phyloP scores from a whole-genome alignment of 805 yeast species.

The Metschnikowia bowlesiae region DNA sequence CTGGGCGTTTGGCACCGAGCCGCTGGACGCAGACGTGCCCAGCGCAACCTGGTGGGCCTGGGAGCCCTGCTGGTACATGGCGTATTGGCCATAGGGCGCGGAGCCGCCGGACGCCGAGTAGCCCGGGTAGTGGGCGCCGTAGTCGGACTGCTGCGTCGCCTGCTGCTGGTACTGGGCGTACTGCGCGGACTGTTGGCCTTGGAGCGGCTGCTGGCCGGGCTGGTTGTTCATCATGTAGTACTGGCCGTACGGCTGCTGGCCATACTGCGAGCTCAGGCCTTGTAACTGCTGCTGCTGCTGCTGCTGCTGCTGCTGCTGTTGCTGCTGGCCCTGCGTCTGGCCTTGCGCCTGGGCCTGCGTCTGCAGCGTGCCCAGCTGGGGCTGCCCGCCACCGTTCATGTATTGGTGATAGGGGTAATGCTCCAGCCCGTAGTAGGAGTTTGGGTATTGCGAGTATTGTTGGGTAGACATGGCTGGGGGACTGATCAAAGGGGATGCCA shows the following conservation, averaged over 20 bases:
- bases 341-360: conserved; percentile 9
- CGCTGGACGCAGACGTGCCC: conserved; percentile 6
- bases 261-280: conserved; percentile 14
- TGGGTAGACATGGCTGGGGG: conserved; percentile 17
- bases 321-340: conserved; percentile 5
- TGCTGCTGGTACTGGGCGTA: conserved; percentile 13
- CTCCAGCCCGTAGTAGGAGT: conserved; percentile 20
- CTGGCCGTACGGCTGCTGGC: conserved; percentile 17
- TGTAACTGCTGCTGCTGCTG: conserved; percentile 14
- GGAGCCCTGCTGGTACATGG: conserved; percentile 15
- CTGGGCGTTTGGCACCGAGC: conserved; percentile 13
- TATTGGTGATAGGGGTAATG: conserved; percentile 19
- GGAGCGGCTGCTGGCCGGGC: conserved; percentile 15
- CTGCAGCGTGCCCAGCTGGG: conserved; percentile 13
- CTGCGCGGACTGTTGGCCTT: conserved; percentile 8
- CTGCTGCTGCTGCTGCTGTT: conserved; percentile 7
- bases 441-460: conserved; percentile 18
- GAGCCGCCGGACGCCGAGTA: conserved; percentile 10
- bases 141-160: conserved; percentile 12
- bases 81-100: conserved; percentile 16
- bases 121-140: conserved; percentile 16
- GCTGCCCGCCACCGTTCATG: conserved; percentile 15
- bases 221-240: conserved; percentile 18
- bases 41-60: conserved; percentile 9
- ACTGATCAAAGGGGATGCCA: too few relatives aligned